phyloP scores from a whole-genome alignment of 164 flowering plant genomes.

The Brasenia schreberi region DNA sequence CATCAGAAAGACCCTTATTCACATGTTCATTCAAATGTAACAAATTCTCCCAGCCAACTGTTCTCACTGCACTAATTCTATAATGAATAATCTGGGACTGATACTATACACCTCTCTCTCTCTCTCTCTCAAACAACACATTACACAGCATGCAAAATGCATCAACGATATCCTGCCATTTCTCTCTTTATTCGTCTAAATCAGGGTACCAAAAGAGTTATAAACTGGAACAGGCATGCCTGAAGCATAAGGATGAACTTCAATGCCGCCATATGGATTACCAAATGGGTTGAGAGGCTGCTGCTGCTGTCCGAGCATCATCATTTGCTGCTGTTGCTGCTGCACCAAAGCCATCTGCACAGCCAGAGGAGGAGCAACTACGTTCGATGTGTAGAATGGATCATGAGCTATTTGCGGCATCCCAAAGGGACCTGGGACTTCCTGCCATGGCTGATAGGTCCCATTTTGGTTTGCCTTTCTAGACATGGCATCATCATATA shows the following conservation, averaged over 20 bases:
- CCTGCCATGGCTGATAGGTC: constrained; percentile 13
- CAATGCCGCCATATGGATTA: constrained; percentile 13
- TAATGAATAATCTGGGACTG: not conserved
- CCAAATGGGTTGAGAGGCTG: constrained; percentile 16
- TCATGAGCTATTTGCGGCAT: constrained; percentile 10
- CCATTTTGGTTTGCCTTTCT: constrained; percentile 14
- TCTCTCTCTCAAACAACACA: not conserved
- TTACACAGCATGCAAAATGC: not conserved
- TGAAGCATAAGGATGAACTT: constrained; percentile 6
- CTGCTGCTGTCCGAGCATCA: not conserved
- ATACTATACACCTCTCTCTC: not conserved
- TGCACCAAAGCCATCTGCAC: constrained; percentile 17
- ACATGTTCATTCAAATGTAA: not conserved
- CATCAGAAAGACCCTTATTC: not conserved
- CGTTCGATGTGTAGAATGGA: constrained; percentile 12
- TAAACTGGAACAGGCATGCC: not conserved
- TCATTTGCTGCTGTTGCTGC: constrained; percentile 21
- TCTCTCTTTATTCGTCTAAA: not conserved
- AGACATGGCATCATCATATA: constrained; percentile 23
- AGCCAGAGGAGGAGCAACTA: constrained; percentile 13
- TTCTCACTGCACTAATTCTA: not conserved
- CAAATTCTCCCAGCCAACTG: not conserved
- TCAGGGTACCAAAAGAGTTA: not conserved
- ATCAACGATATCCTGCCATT: not conserved
- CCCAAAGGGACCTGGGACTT: constrained; percentile 22